A percentile compares a stretch with the other conserved stretches of the same genome.
Conservation (phyloP, 2,329 filamentous ascomycete genomes). For the Pestalotiopsis fici region DNA sequence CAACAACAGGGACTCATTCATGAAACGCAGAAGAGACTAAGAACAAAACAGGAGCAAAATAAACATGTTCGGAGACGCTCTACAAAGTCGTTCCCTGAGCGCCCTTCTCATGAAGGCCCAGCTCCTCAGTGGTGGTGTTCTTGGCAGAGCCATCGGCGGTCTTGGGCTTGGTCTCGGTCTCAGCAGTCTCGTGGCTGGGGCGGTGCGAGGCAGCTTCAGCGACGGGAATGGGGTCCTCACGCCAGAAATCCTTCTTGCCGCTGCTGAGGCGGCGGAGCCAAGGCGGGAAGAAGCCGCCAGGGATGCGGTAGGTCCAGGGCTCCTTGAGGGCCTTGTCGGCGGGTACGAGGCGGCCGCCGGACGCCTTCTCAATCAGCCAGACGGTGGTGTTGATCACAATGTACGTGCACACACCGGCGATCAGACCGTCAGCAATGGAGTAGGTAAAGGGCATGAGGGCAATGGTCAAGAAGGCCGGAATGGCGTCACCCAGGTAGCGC, state of each 20-base stretch:
- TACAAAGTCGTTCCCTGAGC: not conserved
- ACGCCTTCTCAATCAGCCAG: slow-evolving; percentile 67
- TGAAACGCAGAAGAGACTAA: not conserved
- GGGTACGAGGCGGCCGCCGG: slow-evolving; percentile 71
- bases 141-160: not conserved
- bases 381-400: slow-evolving; percentile 72
- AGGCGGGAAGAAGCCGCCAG: slow-evolving; percentile 72
- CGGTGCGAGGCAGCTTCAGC: slow-evolving; percentile 19
- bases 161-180: not conserved
- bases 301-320: slow-evolving; percentile 76
- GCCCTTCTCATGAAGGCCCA: not conserved
- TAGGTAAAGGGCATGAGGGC: slow-evolving; percentile 89
- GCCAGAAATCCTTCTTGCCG: slow-evolving; percentile 78
- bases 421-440: slow-evolving; percentile 83
- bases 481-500: slow-evolving; percentile 79
- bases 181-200: not conserved
- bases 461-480: slow-evolving; percentile 84
- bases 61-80: not conserved
- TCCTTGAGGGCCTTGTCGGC: slow-evolving; percentile 77
- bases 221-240: slow-evolving; percentile 32
- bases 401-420: slow-evolving; percentile 77
- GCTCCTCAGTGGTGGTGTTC: not conserved
- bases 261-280: slow-evolving; percentile 66
- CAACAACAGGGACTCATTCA: not conserved
- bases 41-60: not conserved